These are phyloP conservation scores for Eucalyptus urophylla DNA, from an alignment of 345 rosid genomes.

Conservation along the genomic window DNA sequence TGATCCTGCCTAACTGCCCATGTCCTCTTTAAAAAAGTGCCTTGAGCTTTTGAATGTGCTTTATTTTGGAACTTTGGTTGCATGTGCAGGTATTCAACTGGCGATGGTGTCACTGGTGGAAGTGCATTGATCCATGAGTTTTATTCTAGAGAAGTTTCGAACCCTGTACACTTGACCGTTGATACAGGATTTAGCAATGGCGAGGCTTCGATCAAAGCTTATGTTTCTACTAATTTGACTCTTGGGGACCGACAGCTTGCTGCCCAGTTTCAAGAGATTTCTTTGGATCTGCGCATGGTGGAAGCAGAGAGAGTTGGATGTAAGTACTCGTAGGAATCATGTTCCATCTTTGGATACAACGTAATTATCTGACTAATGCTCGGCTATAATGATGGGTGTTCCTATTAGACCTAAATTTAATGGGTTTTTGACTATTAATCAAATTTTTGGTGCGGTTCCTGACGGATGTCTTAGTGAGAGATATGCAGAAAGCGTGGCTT, in stretches of 20 bases:
- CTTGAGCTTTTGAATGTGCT: background rate
- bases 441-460: background rate
- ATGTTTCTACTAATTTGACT: constrained; percentile 57
- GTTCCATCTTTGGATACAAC: background rate
- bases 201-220: constrained; percentile 72
- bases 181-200: constrained; percentile 84
- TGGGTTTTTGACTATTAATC: background rate
- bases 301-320: constrained; percentile 98
- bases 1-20: background rate
- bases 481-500: background rate
- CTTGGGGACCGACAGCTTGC: constrained; percentile 86
- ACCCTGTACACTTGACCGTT: constrained; percentile 78
- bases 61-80: background rate
- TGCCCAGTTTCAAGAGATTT: constrained; percentile 94
- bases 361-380: background rate
- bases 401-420: background rate
- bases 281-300: constrained; percentile 86
- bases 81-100: constrained; percentile 79
- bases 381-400: background rate
- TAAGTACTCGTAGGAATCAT: constrained; percentile 16
- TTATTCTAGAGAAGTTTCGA: constrained; percentile 78
- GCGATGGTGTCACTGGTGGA: constrained; percentile 79
- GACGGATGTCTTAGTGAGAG: background rate
- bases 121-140: constrained; percentile 94
- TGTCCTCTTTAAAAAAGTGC: background rate